Percentiles rank a stretch among this genome's conserved stretches.
phyloP scores from a whole-genome alignment of 2,329 filamentous ascomycete species.

The Teratosphaeria gauchensis region DNA sequence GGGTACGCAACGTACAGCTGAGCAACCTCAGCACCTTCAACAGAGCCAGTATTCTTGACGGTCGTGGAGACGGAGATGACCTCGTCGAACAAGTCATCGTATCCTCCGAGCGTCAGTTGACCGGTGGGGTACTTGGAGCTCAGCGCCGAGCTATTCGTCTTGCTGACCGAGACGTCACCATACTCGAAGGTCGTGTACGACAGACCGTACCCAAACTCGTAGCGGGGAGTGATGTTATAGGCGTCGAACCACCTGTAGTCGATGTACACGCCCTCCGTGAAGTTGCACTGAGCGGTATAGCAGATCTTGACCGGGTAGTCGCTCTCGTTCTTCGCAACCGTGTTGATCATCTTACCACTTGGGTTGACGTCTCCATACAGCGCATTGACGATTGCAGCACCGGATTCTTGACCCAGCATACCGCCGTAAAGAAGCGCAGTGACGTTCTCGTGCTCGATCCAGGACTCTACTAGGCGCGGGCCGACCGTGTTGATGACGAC shows the following conservation, averaged over 20 bases:
- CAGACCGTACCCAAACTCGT: constrained; percentile 69
- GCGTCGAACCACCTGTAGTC: constrained; percentile 67
- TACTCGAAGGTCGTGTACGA: constrained; percentile 67
- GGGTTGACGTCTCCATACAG: constrained; percentile 66
- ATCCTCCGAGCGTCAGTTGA: constrained; percentile 22
- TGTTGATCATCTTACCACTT: constrained; percentile 63
- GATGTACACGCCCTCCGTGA: constrained; percentile 64
- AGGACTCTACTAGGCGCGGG: background rate
- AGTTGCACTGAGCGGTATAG: constrained; percentile 53
- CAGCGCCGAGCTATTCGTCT: constrained; percentile 18
- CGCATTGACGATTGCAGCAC: constrained; percentile 70
- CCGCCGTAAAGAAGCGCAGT: background rate
- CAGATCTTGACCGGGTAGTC: constrained; percentile 39
- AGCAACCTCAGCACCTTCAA: constrained; percentile 53
- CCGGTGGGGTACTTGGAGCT: background rate
- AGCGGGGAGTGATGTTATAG: constrained; percentile 49
- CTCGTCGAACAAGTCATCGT: constrained; percentile 39
- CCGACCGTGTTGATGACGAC: constrained; percentile 2
- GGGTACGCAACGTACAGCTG: constrained; percentile 61
- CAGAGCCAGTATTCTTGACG: constrained; percentile 47
- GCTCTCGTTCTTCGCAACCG: constrained; percentile 47
- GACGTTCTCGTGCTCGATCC: background rate
- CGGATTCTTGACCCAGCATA: constrained; percentile 66
- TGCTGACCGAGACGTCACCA: constrained; percentile 45
- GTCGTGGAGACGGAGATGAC: constrained; percentile 37